These are phyloP conservation scores for Halophytophthora batemanensis DNA, from an alignment of 352 stramenopile genomes.

Conservation along the genomic window DNA sequence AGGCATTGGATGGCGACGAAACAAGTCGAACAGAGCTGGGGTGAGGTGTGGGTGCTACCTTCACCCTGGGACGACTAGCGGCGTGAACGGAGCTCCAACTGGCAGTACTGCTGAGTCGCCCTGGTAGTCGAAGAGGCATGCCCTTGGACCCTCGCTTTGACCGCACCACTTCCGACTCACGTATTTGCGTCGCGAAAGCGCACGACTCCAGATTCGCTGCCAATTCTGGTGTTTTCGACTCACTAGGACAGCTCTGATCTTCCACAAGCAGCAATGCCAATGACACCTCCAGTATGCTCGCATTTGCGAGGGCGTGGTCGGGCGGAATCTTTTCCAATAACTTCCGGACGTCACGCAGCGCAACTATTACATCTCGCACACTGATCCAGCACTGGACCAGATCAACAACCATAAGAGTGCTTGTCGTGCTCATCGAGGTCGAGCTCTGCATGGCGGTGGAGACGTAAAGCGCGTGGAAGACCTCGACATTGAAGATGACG, in stretches of 20 bases:
- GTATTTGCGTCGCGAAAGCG: too few species aligned
- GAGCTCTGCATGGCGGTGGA: constrained; percentile 37
- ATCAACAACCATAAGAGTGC: constrained; percentile 31
- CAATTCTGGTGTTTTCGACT: neutral
- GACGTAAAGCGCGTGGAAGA: constrained; percentile 51
- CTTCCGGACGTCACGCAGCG: constrained; percentile 7
- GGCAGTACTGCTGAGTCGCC: too few species aligned
- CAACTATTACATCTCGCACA: constrained; percentile 19
- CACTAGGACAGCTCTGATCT: too few species aligned
- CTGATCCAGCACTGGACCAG: constrained; percentile 27
- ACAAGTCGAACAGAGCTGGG: too few species aligned
- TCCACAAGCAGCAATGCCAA: constrained; percentile 4
- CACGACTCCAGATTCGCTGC: too few species aligned
- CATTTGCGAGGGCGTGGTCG: constrained; percentile 1
- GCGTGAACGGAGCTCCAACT: too few species aligned
- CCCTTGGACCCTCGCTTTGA: too few species aligned
- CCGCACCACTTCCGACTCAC: too few species aligned
- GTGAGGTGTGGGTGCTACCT: too few species aligned
- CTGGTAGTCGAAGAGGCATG: too few species aligned
- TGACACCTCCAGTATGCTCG: constrained; percentile 18
- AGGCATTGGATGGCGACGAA: too few species aligned
- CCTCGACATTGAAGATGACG: constrained; percentile 52
- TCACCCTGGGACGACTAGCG: too few species aligned
- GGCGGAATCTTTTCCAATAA: constrained; percentile 15
- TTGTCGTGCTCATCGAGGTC: constrained; percentile 20